Conservation (phyloP, 2,329 filamentous ascomycete genomes). For the Penicillium janthinellum region DNA sequence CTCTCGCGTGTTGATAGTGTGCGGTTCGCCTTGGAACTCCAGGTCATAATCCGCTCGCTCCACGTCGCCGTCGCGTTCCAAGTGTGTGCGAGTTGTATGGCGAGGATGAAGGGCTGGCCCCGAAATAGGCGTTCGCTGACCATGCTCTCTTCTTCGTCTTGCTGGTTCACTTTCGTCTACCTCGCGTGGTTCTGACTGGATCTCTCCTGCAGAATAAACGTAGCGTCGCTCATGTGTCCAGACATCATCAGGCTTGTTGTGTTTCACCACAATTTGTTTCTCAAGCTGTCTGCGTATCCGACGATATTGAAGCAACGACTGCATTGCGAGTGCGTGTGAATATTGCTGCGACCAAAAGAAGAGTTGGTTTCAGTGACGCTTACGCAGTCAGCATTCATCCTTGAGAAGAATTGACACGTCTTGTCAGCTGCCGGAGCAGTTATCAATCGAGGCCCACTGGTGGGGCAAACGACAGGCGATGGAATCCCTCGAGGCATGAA, state of each 20-base stretch:
- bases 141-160: constrained; percentile 11
- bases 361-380: neutral
- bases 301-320: neutral
- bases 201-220: neutral
- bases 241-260: neutral
- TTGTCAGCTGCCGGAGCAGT: neutral
- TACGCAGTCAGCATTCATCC: neutral
- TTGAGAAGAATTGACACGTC: neutral
- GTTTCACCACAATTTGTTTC: neutral
- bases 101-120: constrained; percentile 13
- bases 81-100: constrained; percentile 8
- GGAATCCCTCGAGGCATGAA: neutral
- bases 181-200: constrained; percentile 1
- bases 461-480: neutral
- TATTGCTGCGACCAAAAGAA: neutral
- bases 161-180: constrained; percentile 5
- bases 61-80: constrained; percentile 11
- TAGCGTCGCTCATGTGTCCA: neutral
- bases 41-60: constrained; percentile 1
- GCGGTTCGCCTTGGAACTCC: constrained; percentile 1
- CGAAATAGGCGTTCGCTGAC: constrained; percentile 7
- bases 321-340: neutral
- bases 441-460: neutral
- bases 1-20: constrained; percentile 15
- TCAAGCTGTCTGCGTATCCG: neutral